Percentiles rank a stretch among this genome's conserved stretches.
Evolutionary conservation across 1,284 basidiomycete species (phyloP).

Genomic region (Cryptococcus maquisensis): DNA sequence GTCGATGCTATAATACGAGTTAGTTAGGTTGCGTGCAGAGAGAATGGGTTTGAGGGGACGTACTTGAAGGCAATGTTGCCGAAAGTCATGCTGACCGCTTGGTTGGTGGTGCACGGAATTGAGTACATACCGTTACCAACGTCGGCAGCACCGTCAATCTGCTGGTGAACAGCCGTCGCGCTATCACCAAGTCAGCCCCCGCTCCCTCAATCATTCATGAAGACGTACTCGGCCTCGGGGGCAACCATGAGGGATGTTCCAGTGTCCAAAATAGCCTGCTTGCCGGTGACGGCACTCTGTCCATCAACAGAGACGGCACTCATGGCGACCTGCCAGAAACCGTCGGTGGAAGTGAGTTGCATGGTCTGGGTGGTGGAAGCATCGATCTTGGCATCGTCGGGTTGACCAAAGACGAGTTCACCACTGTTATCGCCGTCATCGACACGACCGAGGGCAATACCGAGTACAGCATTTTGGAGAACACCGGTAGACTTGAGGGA

Average conservation of each 20-base stretch:
- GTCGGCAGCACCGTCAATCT: constrained; percentile 59
- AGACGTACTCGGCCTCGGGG: constrained; percentile 31
- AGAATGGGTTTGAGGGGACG: background rate
- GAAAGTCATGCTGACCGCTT: constrained; percentile 64
- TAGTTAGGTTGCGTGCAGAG: background rate
- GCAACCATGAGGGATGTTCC: constrained; percentile 49
- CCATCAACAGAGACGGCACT: constrained; percentile 31
- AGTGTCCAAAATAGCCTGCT: constrained; percentile 26
- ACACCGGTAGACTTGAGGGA: constrained; percentile 60
- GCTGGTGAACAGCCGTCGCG: constrained; percentile 57
- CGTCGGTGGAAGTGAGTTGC: constrained; percentile 14
- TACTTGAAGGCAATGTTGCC: constrained; percentile 47
- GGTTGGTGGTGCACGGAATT: constrained; percentile 68
- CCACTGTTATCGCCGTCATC: constrained; percentile 70
- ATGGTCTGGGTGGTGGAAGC: constrained; percentile 28
- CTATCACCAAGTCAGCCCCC: constrained; percentile 5
- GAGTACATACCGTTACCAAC: constrained; percentile 66
- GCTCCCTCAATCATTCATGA: too few relatives aligned
- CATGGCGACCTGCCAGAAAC: constrained; percentile 47
- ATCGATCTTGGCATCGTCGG: constrained; percentile 41
- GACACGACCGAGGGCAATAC: constrained; percentile 73
- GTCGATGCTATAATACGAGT: constrained; percentile 11
- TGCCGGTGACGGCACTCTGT: background rate
- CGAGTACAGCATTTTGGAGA: constrained; percentile 66
- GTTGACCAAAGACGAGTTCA: constrained; percentile 46